Base-by-base conservation (phyloP, 805 yeast genomes). In the Myxozyma melibiosi region DNA sequence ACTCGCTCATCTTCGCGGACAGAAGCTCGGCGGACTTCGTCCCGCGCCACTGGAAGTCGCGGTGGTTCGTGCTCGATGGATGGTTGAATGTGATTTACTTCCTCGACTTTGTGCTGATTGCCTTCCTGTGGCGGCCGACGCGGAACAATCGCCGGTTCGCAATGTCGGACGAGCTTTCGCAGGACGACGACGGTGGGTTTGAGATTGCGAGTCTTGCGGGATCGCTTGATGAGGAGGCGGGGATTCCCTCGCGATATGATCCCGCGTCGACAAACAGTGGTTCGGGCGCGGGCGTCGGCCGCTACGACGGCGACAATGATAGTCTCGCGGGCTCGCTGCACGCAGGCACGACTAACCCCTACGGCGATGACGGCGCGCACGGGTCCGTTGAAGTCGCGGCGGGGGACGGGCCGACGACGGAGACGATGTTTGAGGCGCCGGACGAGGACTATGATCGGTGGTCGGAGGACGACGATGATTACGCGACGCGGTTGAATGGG, bases 121-220 rank as follows among this genome's bases (percentile, higher is more conserved):
- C 96, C 4, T 83, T 90, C 76, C 81, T 94, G 62, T 94, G 99
- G 99, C 85, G 99, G 73, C 99, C 99, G 52, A 92, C 97, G 0
- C 94, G 87, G 65, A 90, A 96, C 39, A 90, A 96, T 56, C 88
- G 91, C 68, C 85, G 95, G 82, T 81, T 94, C 68, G 98, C 97
- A 11, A 91, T 91, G 61, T 88, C 97, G 1, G 89, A 90, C 51
- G 98, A 94, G 74, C 77, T 94, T 43, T 71, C 80, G 13, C 94
- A 96, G 63, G 86, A 87, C 7, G 94, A 85, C 58, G 84, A 81
- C 35, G 90, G 82, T 41, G 86, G 83, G 68, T 83, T 83, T 66
- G 86, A 83, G 65, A 73, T 83, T 49, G 86, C 83, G 14, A 52
- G 60, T 41, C 33, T 60, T 40, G 64, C 64, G 4, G 64, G 64